Percentiles rank a stretch among this genome's conserved stretches.
Conservation (phyloP, 176 grass and related monocot genomes). For the Triticum monococcum region DNA sequence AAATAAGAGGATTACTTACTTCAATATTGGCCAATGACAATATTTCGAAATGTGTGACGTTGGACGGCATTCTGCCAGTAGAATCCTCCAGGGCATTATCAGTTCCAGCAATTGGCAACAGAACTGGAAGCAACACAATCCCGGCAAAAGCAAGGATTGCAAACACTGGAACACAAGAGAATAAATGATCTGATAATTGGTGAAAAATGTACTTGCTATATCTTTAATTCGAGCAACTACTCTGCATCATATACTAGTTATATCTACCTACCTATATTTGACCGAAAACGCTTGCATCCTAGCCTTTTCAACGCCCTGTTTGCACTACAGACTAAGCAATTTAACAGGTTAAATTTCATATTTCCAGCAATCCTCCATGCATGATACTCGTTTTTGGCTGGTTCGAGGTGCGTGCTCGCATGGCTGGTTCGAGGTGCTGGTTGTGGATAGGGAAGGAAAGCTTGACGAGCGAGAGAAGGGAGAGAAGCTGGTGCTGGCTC, state of each 20-base stretch:
- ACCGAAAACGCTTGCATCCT: background rate
- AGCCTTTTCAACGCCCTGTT: background rate
- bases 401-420: too few species aligned
- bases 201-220: background rate
- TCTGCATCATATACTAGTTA: background rate
- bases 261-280: background rate
- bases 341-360: constrained; percentile 3
- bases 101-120: constrained; percentile 75
- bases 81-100: constrained; percentile 12
- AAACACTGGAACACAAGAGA: constrained; percentile 57
- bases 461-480: too few species aligned
- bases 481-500: too few species aligned
- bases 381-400: background rate
- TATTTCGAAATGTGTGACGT: constrained; percentile 54
- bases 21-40: constrained; percentile 72
- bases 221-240: too few species aligned
- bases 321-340: background rate
- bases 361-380: background rate
- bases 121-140: constrained; percentile 71
- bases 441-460: too few species aligned
- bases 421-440: too few species aligned
- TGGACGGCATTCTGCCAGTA: background rate
- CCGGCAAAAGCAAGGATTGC: constrained; percentile 71
- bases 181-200: background rate
- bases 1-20: constrained; percentile 36